These are phyloP conservation scores for Leccinum uliginosum DNA, from an alignment of 768 basidiomycete genomes.

Conservation along the genomic window DNA sequence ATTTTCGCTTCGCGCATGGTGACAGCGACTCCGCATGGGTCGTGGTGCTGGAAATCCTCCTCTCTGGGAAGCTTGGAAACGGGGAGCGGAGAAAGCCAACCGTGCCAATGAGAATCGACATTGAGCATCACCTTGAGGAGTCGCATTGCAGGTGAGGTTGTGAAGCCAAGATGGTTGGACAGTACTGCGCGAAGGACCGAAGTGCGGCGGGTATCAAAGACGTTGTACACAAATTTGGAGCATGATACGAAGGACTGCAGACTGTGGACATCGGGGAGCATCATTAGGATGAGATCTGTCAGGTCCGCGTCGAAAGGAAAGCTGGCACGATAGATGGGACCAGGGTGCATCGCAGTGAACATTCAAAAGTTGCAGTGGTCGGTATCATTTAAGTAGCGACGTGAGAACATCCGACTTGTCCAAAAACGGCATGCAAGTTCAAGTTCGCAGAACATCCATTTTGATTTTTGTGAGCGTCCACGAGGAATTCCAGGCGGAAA, in stretches of 20 bases:
- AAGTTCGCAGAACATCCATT: conserved; percentile 80
- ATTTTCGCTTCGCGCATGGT: conserved; percentile 10
- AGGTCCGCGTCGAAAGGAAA: conserved; percentile 13
- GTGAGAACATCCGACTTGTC: not conserved
- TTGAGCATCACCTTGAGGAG: conserved; percentile 13
- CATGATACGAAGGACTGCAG: conserved; percentile 11
- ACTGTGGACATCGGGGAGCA: conserved; percentile 7
- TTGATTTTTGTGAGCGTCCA: conserved; percentile 57
- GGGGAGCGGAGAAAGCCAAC: conserved; percentile 7
- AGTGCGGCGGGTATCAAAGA: conserved; percentile 8
- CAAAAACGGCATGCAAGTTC: too few species aligned
- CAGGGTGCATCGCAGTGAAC: not conserved
- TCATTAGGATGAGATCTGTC: conserved; percentile 10
- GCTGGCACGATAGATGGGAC: not conserved
- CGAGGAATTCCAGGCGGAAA: conserved; percentile 69
- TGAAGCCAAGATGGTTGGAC: conserved; percentile 13
- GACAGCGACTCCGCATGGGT: not conserved
- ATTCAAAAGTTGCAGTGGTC: not conserved
- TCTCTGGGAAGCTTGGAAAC: conserved; percentile 11
- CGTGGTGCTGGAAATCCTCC: not conserved
- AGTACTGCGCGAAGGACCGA: conserved; percentile 13
- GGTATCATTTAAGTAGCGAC: too few species aligned
- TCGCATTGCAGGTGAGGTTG: conserved; percentile 8
- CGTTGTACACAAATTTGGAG: conserved; percentile 16
- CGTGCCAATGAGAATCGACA: conserved; percentile 14